phyloP scores from a whole-genome alignment of 176 grass and related monocot species.

The Puccinellia tenuiflora region DNA sequence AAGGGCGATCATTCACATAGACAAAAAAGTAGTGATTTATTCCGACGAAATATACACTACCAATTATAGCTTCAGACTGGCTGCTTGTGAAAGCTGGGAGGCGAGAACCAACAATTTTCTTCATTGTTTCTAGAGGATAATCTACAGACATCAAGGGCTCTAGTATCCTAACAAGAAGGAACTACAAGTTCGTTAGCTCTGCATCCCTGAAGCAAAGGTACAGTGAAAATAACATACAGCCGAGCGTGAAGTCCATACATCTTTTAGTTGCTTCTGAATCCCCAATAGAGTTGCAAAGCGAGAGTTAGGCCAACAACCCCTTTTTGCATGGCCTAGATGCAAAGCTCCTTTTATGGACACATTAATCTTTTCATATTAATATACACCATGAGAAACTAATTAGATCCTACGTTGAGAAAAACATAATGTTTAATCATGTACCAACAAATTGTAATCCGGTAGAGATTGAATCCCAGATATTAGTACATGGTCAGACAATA shows the following conservation, averaged over 20 bases:
- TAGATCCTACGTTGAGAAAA: background rate
- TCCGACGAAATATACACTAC: no score
- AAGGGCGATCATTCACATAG: no score
- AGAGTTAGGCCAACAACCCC: slow-evolving; percentile 47
- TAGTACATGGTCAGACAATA: background rate
- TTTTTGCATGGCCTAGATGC: slow-evolving; percentile 38
- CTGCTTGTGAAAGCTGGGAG: slow-evolving; percentile 47
- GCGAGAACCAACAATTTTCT: slow-evolving; percentile 37
- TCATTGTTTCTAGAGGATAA: slow-evolving; percentile 59
- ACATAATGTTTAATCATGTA: background rate
- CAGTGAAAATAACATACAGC: slow-evolving; percentile 26
- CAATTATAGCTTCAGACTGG: no score
- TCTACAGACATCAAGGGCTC: slow-evolving; percentile 48
- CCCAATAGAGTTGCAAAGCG: slow-evolving; percentile 33
- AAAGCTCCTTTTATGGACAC: background rate
- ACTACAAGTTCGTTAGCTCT: background rate
- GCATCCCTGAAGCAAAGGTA: background rate
- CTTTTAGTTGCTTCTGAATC: slow-evolving; percentile 41
- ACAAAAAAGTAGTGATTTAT: no score
- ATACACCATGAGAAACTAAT: background rate
- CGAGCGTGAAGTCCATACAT: slow-evolving; percentile 23
- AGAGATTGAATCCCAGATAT: background rate
- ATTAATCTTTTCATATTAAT: background rate
- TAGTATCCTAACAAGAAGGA: slow-evolving; percentile 37
- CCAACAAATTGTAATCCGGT: background rate